These are phyloP conservation scores for Martiniozyma asiatica DNA, from an alignment of 1,139 yeast genomes.

Conservation along the genomic window DNA sequence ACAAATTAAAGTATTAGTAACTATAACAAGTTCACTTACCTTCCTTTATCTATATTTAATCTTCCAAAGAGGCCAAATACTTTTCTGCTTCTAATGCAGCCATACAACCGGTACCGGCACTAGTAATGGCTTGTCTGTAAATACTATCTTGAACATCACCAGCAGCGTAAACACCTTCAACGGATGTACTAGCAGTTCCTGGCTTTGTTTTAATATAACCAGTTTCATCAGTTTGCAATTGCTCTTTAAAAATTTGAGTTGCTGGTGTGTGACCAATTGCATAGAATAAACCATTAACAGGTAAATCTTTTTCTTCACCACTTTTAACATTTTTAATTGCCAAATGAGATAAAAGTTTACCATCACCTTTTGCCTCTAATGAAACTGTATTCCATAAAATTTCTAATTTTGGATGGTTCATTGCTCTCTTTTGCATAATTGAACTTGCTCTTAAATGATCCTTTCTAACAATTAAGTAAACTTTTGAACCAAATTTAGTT, in stretches of 20 bases:
- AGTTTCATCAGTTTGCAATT: conserved; percentile 71
- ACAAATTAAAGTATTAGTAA: too few species aligned
- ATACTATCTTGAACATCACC: conserved; percentile 97
- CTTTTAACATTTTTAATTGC: conserved; percentile 61
- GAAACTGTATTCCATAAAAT: conserved; percentile 80
- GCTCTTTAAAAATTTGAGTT: conserved; percentile 64
- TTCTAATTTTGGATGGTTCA: conserved; percentile 77
- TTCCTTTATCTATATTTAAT: too few species aligned
- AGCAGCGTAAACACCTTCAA: conserved; percentile 92
- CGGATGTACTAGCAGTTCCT: conserved; percentile 79
- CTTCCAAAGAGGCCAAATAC: conserved; percentile 62
- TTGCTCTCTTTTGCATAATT: conserved; percentile 91
- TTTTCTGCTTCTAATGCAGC: conserved; percentile 95
- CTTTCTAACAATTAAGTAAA: conserved; percentile 83
- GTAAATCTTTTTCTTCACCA: conserved; percentile 53
- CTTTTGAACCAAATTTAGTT: conserved; percentile 95
- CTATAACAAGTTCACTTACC: too few species aligned
- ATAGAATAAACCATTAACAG: conserved; percentile 87
- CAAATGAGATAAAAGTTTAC: conserved; percentile 54
- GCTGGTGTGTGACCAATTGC: conserved; percentile 99
- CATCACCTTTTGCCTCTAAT: conserved; percentile 85
- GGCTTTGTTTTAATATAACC: conserved; percentile 86
- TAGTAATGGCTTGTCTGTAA: conserved; percentile 97
- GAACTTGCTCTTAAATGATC: conserved; percentile 89
- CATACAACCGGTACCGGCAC: conserved; percentile 99